A percentile compares a stretch with the other conserved stretches of the same genome.
Evolutionary conservation across 2,329 filamentous ascomycete genomes (phyloP).

Genomic region (Aspergillus pseudoterreus): DNA sequence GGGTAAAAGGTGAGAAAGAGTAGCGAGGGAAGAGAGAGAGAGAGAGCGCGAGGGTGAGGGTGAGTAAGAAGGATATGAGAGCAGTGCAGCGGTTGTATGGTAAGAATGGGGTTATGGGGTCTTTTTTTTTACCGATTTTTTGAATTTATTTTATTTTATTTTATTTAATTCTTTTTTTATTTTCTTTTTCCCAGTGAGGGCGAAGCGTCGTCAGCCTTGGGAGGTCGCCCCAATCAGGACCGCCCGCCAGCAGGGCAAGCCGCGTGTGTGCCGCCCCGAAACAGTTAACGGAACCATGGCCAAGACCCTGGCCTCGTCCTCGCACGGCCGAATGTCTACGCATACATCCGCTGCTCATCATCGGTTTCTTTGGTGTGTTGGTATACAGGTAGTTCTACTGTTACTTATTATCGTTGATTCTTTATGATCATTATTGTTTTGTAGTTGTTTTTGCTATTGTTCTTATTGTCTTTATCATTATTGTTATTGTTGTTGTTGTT

Average conservation of each 20-base stretch:
- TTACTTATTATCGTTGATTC: not conserved
- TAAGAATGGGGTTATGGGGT: not conserved
- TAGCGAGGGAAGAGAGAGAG: constrained; percentile 7
- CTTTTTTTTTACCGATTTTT: constrained; percentile 1
- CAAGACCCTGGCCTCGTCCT: constrained; percentile 22
- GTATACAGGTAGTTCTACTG: no score
- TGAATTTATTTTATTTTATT: not conserved
- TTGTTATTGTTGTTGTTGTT: not conserved
- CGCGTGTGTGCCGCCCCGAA: constrained; percentile 33
- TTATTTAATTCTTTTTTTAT: constrained; percentile 8
- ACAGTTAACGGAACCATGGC: constrained; percentile 25
- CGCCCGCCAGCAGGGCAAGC: constrained; percentile 28
- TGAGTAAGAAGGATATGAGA: constrained; percentile 2
- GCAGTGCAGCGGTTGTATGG: not conserved
- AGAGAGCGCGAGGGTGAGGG: constrained; percentile 12
- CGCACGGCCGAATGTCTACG: constrained; percentile 3
- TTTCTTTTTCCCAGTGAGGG: constrained; percentile 17
- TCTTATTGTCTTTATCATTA: not conserved
- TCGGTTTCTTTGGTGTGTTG: not conserved
- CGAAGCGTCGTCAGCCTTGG: constrained; percentile 37
- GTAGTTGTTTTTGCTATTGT: not conserved
- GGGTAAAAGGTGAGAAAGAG: constrained; percentile 13
- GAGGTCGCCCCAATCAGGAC: constrained; percentile 32
- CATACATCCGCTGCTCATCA: not conserved
- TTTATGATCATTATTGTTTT: not conserved